Conservation (phyloP, 768 basidiomycete genomes). For the Kwoniella bestiolae region DNA sequence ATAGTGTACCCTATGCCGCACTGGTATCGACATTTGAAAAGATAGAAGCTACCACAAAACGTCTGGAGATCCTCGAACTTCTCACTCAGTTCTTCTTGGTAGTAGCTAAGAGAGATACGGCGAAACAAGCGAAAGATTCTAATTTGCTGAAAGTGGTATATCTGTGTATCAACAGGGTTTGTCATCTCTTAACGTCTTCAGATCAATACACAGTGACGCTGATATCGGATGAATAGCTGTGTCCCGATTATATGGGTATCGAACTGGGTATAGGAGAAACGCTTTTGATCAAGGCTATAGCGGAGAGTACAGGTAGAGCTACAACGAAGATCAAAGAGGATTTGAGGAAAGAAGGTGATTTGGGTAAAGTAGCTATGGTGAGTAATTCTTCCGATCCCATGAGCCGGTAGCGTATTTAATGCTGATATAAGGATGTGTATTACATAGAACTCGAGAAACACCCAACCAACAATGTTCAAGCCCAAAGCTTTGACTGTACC, state of each 20-base stretch:
- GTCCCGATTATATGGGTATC: slow-evolving; percentile 92
- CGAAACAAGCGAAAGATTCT: slow-evolving; percentile 69
- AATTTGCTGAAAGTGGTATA: slow-evolving; percentile 83
- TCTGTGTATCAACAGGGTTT: slow-evolving; percentile 91
- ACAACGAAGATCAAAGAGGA: slow-evolving; percentile 81
- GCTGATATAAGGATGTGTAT: background rate
- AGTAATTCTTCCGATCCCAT: slow-evolving; percentile 34
- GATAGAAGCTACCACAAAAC: slow-evolving; percentile 93
- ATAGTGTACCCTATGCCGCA: slow-evolving; percentile 90
- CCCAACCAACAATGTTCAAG: slow-evolving; percentile 90
- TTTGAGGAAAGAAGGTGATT: slow-evolving; percentile 90
- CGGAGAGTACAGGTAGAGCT: slow-evolving; percentile 90
- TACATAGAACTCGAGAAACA: slow-evolving; percentile 81
- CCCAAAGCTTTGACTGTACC: slow-evolving; percentile 87
- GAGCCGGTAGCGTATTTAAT: background rate
- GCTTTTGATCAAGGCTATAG: slow-evolving; percentile 90
- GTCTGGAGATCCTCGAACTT: slow-evolving; percentile 85
- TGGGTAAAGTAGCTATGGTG: slow-evolving; percentile 96
- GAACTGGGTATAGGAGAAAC: slow-evolving; percentile 97
- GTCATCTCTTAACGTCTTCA: slow-evolving; percentile 45
- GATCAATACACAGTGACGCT: background rate
- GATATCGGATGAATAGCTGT: slow-evolving; percentile 65
- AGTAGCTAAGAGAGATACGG: slow-evolving; percentile 82
- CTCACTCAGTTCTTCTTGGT: slow-evolving; percentile 86
- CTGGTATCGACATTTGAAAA: slow-evolving; percentile 82